Base-by-base conservation (phyloP, 768 basidiomycete genomes). In the Candolleomyces eurysporus region DNA sequence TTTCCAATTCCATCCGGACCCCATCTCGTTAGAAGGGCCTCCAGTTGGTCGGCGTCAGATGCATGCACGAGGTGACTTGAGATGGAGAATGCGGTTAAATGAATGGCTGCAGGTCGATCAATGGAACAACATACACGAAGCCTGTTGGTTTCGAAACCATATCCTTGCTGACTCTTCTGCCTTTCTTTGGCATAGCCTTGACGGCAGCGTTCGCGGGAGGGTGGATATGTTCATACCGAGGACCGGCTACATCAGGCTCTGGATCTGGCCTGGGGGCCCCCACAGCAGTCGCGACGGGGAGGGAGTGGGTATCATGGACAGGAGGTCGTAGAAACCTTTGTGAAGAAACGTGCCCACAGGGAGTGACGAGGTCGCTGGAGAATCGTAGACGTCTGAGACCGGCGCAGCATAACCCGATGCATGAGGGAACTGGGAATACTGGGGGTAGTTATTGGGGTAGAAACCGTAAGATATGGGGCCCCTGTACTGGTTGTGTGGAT, bases 281-380 rank as follows among this genome's bases (percentile, higher is more conserved):
- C 86, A 88, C 52, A 87, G 77, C 61, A 89, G 77, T 46, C 87
- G 81, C 55, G 88, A 89, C 17, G 89, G 84, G 48, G 81, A 83
- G 50, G 86, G 87, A 1, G 87, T 88, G 46, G 88, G 88, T 64
- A 91, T 90, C 78, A 92, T 82, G 26, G 91, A 81, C 42, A 92
- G 79, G 32, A 94, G 82, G 78, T 92, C 90, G 74, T 92, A 94
- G 79, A 93, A 93, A n/a, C 91, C 93, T 65, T 91, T 89, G 82
- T 94, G 92, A 43, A 94, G 77, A 57, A 93, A 76, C 7, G 90
- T 90, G 30, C 89, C 90, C 14, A 81, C 82, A 57, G 85, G 85
- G 64, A 89, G 74, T 60, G 82, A 78, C 36, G 79, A 79, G n/a
- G 76, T 67, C 4, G 66, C 62, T 39, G 76, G 75, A 60, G 78